phyloP scores from a whole-genome alignment of 371 early-diverging fungal genomes.

The Mucor piriformis region DNA sequence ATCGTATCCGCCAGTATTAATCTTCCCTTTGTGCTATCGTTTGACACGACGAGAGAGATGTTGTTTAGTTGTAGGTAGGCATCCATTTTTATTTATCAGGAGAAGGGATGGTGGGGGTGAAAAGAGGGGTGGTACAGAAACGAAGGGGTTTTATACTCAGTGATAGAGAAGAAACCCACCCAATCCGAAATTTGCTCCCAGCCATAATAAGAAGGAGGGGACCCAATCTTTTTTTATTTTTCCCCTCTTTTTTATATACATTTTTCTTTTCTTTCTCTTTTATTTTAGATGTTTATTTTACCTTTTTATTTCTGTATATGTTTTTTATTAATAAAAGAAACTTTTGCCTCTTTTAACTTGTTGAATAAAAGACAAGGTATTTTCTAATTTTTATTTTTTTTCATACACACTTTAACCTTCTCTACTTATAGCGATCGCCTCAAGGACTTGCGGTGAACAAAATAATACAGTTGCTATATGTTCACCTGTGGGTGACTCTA shows the following conservation, averaged over 20 bases:
- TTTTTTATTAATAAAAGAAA: conserved; percentile 5
- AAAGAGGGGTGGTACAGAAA: conserved; percentile 1
- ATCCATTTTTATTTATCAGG: conserved; percentile 10
- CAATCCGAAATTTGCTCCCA: background rate
- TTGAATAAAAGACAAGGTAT: conserved; percentile 32
- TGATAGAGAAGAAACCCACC: background rate
- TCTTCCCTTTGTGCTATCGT: conserved; percentile 30
- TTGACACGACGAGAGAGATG: conserved; percentile 14
- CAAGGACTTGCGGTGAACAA: conserved; percentile 32
- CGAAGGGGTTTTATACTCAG: background rate
- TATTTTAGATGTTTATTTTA: conserved; percentile 5
- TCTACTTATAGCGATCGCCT: conserved; percentile 32
- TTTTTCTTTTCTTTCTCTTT: conserved; percentile 3
- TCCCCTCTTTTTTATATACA: background rate
- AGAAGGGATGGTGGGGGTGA: background rate
- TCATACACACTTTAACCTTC: background rate
- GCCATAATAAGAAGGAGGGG: background rate
- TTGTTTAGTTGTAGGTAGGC: conserved; percentile 19
- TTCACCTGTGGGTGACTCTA: conserved; percentile 27
- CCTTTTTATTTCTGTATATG: conserved; percentile 11
- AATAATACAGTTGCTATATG: conserved; percentile 40
- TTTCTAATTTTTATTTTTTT: background rate
- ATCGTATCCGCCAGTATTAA: conserved; percentile 22
- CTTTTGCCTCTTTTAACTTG: conserved; percentile 1
- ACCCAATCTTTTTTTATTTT: conserved; percentile 1